Base-by-base conservation (phyloP, 208 protist genomes). In the Trypanosoma cruzi region DNA sequence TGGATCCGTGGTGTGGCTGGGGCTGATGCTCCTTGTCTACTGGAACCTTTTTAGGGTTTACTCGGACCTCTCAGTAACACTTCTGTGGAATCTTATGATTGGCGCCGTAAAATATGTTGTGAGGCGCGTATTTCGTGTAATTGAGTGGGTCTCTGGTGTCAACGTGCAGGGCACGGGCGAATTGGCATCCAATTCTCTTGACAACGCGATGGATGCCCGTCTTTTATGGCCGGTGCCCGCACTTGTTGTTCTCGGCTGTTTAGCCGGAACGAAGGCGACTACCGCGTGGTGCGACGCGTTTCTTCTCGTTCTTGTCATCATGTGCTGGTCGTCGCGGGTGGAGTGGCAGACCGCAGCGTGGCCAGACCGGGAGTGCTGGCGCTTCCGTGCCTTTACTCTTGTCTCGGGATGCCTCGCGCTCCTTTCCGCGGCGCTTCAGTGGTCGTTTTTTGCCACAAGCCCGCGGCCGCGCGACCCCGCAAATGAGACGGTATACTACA, bases 371-470 rank as follows among this genome's bases (percentile, higher is more conserved):
- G 60, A 67, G 1, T 34, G 56, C 16, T 60, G 24, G 31, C 40
- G 36, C 26, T 75, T 65, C 60, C 61, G 63, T 29, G 54, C 42
- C 18, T n/a, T 70, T 24, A 63, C 48, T 40, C 0, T 65, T 28
- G 4, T 63, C 44, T 54, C 40, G 46, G 44, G 55, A 10, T 69
- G 13, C 16, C 62, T 58, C 59, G 66, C 61, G 7, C 67, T 67
- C 34, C 29, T 20, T 44, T 62, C 29, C 71, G 53, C 61, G 13
- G 22, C 69, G 2, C 72, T 95, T 11, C 80, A 85, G 75, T 95
- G 89, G 89, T 64, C 81, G 11, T 95, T 84, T 69, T 87, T 85
- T 42, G 79, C 74, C 4, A 92, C 85, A 0, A 44, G 14, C 50
- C 32, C 52, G n/a, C 20, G n/a, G 0, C 42, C 50, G 4, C 4